Percentiles rank a stretch among this genome's conserved stretches.
Evolutionary conservation across 2,329 filamentous ascomycete species (phyloP).

Genomic region (Fusarium tupiense): DNA sequence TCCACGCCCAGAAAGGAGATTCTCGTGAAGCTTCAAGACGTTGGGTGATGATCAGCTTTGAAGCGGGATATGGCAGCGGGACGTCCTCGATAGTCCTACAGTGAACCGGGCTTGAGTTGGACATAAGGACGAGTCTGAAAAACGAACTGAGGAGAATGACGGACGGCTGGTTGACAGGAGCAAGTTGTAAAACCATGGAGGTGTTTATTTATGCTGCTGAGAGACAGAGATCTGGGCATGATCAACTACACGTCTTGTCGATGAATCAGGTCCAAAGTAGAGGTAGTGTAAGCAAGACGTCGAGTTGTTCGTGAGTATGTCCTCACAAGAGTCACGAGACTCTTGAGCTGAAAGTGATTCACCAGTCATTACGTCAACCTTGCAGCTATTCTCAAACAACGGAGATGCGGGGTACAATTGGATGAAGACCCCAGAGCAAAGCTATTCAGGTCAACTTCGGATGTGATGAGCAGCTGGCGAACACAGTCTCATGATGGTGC

Average conservation of each 20-base stretch:
- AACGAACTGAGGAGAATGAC: neutral
- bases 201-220: slow-evolving; percentile 6
- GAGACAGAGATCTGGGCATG: neutral
- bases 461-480: slow-evolving; percentile 11
- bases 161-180: neutral
- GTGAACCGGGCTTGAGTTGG: slow-evolving; percentile 16
- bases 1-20: slow-evolving; percentile 55
- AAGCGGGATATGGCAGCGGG: slow-evolving; percentile 56
- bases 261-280: slow-evolving; percentile 23
- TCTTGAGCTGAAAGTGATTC: slow-evolving; percentile 22
- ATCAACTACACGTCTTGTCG: neutral
- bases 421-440: neutral
- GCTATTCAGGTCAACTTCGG: neutral
- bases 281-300: neutral
- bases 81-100: slow-evolving; percentile 44
- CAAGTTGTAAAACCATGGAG: neutral
- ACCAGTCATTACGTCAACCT: slow-evolving; percentile 20
- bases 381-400: neutral
- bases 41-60: slow-evolving; percentile 57
- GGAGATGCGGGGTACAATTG: neutral
- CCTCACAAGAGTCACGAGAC: neutral
- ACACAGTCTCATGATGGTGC: neutral
- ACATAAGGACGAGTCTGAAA: slow-evolving; percentile 34
- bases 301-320: slow-evolving; percentile 8
- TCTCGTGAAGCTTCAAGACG: slow-evolving; percentile 48